Evolutionary conservation across 495 filamentous ascomycete genomes (phyloP).

Genomic region (Bombardia bombarda): DNA sequence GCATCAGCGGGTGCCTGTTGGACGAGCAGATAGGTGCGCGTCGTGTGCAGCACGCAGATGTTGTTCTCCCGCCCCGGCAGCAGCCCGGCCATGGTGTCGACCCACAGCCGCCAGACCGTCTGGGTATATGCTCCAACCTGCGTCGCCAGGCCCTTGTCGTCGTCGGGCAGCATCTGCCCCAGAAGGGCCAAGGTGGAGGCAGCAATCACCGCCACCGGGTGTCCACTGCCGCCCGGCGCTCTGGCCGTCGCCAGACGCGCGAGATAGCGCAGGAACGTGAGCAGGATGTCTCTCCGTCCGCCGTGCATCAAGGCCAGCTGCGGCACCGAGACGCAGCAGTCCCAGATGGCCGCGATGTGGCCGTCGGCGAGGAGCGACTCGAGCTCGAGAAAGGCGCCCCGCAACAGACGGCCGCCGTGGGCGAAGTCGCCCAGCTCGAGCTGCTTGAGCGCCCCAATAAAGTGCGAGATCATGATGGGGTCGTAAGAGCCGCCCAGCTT

Average conservation of each 20-base stretch:
- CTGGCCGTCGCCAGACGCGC: not conserved
- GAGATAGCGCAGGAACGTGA: conserved; percentile 9
- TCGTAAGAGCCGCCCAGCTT: conserved; percentile 7
- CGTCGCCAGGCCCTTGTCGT: not conserved
- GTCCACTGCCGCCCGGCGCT: not conserved
- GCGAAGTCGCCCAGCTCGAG: not conserved
- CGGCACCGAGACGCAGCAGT: conserved; percentile 10
- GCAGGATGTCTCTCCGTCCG: conserved; percentile 5
- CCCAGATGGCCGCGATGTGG: conserved; percentile 12
- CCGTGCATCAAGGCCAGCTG: conserved; percentile 7
- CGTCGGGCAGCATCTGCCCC: not conserved
- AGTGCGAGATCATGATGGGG: conserved; percentile 6
- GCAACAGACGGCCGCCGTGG: conserved; percentile 5
- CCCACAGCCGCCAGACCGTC: conserved; percentile 5
- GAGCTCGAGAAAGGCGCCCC: conserved; percentile 11
- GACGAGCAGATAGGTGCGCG: conserved; percentile 8
- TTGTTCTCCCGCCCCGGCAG: conserved; percentile 1
- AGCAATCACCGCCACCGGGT: conserved; percentile 1
- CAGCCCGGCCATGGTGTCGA: conserved; percentile 1
- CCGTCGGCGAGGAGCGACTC: conserved; percentile 8
- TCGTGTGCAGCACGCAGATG: conserved; percentile 2
- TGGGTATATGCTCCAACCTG: conserved; percentile 1
- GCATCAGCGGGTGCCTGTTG: not conserved
- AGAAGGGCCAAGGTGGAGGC: not conserved
- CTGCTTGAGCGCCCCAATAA: conserved; percentile 4